phyloP scores from a whole-genome alignment of 2,329 filamentous ascomycete species.

The Westerdykella aurantiaca region DNA sequence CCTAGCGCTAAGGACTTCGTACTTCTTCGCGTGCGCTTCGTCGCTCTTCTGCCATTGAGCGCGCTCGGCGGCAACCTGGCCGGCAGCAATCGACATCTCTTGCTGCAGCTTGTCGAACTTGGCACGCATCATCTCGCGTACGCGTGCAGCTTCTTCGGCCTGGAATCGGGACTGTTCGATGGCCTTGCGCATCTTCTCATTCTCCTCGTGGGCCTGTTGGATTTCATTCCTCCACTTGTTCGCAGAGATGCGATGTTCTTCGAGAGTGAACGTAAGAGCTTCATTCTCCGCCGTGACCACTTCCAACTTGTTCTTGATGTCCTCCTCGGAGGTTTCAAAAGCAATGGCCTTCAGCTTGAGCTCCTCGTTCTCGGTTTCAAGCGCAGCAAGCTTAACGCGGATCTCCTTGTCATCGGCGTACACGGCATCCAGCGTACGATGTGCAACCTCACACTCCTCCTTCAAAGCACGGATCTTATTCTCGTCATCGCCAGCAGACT shows the following conservation, averaged over 20 bases:
- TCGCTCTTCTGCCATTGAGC: conserved; percentile 66
- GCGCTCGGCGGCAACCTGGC: conserved; percentile 78
- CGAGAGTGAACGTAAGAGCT: conserved; percentile 54
- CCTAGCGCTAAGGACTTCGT: conserved; percentile 51
- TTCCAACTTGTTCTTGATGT: conserved; percentile 48
- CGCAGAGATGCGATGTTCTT: conserved; percentile 58
- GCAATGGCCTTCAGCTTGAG: conserved; percentile 43
- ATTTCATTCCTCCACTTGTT: conserved; percentile 56
- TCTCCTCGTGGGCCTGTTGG: conserved; percentile 44
- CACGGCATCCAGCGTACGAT: conserved; percentile 36
- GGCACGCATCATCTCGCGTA: conserved; percentile 75
- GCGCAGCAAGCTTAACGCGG: conserved; percentile 46
- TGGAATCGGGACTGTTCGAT: conserved; percentile 70
- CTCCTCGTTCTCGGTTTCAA: conserved; percentile 54
- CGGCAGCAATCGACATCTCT: conserved; percentile 74
- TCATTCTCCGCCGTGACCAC: conserved; percentile 56
- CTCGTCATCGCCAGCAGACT: conserved; percentile 40
- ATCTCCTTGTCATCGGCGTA: conserved; percentile 40
- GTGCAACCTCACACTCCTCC: conserved; percentile 39
- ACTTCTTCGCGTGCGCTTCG: conserved; percentile 50
- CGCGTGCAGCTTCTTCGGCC: conserved; percentile 76
- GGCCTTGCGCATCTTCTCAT: conserved; percentile 67
- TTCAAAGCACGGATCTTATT: conserved; percentile 39
- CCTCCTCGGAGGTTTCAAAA: conserved; percentile 36
- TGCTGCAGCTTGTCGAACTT: conserved; percentile 83